Conservation (phyloP, 345 rosid genomes). For the Dovyalis caffra region DNA sequence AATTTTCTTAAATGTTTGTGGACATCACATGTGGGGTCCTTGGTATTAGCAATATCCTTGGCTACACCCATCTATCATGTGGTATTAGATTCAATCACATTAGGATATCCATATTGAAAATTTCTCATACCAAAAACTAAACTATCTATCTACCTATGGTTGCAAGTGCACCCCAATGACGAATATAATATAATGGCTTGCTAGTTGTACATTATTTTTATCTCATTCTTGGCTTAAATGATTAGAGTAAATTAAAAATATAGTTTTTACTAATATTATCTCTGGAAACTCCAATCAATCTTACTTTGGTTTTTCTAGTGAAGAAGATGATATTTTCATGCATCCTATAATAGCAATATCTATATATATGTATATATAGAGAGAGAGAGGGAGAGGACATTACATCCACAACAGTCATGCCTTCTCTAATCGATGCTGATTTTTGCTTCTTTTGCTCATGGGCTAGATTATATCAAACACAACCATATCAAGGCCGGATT, state of each 20-base stretch:
- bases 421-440: not conserved
- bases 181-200: too few species aligned
- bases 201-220: too few species aligned
- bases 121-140: not conserved
- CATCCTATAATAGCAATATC: not conserved
- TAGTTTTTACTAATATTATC: too few species aligned
- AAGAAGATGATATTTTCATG: not conserved
- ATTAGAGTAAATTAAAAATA: not conserved
- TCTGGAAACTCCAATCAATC: not conserved
- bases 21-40: not conserved
- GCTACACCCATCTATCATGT: not conserved
- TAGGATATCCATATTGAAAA: not conserved
- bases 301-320: not conserved
- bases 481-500: conserved; percentile 81
- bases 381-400: not conserved
- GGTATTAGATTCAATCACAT: not conserved
- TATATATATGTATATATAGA: too few species aligned
- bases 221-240: not conserved
- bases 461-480: conserved; percentile 87
- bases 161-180: not conserved
- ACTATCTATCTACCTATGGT: not conserved
- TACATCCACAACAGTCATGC: not conserved
- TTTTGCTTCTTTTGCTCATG: conserved; percentile 6
- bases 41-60: not conserved
- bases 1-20: not conserved